Base-by-base conservation (phyloP, 2,329 filamentous ascomycete genomes). In the Hypoxylon sp. region DNA sequence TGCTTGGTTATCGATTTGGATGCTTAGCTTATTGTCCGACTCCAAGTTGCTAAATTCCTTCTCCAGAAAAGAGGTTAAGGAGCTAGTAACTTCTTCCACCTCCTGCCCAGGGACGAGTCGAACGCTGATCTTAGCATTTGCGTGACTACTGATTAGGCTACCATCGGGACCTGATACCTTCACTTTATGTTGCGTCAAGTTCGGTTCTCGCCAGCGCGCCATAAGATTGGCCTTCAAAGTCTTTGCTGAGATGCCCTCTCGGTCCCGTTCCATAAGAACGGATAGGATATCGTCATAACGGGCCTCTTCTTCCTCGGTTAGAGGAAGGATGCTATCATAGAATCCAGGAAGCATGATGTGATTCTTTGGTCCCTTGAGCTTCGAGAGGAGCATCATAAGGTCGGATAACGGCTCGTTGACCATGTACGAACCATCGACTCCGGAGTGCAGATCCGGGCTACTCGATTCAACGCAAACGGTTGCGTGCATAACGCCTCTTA, bases 91-190 rank as follows among this genome's bases (percentile, higher is more conserved):
- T n/a, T 83, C 78, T 26, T 89, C 84, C 0, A 95, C 86, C 65
- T 94, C 89, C 70, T 99, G 94, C 8, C 95, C 94, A 0, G 94
- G 94, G 1, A 99, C 94, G 1, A 99, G 83, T 8, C 94, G 90
- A 27, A 99, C 79, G 11, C 92, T 97, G 23, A 99, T 83, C 38
- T 91, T 87, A 4, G 92, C 91, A 64, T 88, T 93, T 6, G 93
- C 94, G 61, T 91, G 86, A 56, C 90, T 87, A 30, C 93, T 95
- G 54, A 99, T 96, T 19, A 97, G 85, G 36, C 91, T 94, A 1
- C 91, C 90, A 62, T 95, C 94, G 1, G 91, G 91, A 0, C 93
- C 93, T 0, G 92, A 96, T 0, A 93, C 91, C 64, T 95, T 91
- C 70, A 97, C 91, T 5, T 90, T 83, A 72, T 99, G 94, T 31